A percentile compares a stretch with the other conserved stretches of the same genome.
phyloP scores from a whole-genome alignment of 768 basidiomycete species.

The Lactarius sanguifluus region DNA sequence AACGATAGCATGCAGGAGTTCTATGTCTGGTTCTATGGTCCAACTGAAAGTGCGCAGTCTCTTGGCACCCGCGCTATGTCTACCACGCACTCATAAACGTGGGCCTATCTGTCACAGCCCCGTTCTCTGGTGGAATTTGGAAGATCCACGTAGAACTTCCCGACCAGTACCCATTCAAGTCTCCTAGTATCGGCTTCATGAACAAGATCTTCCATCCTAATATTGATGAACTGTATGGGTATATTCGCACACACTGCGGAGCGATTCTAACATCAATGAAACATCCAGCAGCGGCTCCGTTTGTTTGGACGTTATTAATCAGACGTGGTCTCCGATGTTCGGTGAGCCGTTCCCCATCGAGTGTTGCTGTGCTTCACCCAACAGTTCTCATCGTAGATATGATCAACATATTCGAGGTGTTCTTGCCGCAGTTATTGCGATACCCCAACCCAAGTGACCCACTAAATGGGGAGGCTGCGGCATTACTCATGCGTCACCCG shows the following conservation, averaged over 20 bases:
- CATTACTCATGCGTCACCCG: slow-evolving; percentile 94
- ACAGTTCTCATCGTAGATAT: slow-evolving; percentile 60
- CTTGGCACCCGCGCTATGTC: neutral
- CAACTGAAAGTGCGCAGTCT: slow-evolving; percentile 79
- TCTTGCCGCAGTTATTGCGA: slow-evolving; percentile 92
- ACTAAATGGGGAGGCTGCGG: slow-evolving; percentile 96
- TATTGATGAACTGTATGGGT: slow-evolving; percentile 88
- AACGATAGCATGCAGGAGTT: slow-evolving; percentile 99
- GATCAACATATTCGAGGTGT: slow-evolving; percentile 99
- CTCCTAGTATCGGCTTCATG: slow-evolving; percentile 99
- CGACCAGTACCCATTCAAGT: slow-evolving; percentile 98
- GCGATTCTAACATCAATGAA: slow-evolving; percentile 20
- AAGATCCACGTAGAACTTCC: slow-evolving; percentile 99
- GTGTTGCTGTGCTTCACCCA: neutral
- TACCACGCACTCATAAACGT: slow-evolving; percentile 7
- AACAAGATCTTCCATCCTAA: slow-evolving; percentile 99
- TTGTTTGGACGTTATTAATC: slow-evolving; percentile 97
- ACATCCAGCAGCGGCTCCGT: slow-evolving; percentile 86
- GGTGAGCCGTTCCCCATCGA: slow-evolving; percentile 51
- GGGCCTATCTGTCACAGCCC: slow-evolving; percentile 52
- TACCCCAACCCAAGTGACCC: slow-evolving; percentile 99
- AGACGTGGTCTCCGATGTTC: slow-evolving; percentile 99
- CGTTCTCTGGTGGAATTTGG: slow-evolving; percentile 97
- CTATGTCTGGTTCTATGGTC: slow-evolving; percentile 94
- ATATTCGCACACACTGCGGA: slow-evolving; percentile 23